Evolutionary conservation across 1,284 basidiomycete species (phyloP), one percentile per base, ranked within the genome.

Genomic region (Cerioporus squamosus): DNA sequence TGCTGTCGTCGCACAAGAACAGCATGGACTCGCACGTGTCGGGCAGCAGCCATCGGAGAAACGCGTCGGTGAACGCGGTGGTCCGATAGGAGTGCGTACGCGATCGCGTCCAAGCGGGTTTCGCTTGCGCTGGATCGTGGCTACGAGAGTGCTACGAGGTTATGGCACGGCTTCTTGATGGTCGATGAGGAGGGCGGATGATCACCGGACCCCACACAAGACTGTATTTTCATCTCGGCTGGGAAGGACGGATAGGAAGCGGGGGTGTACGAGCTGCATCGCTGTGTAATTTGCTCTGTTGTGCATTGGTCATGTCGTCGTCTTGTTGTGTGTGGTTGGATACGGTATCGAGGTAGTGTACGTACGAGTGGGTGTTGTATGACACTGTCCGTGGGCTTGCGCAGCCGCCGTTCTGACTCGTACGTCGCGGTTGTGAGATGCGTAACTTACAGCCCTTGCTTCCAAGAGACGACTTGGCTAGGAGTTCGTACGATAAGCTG

Each of bases 61-160:
- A 86, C 44, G 77, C 83, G 69, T 89, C 87, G 42, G 78, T 84
- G 39, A 81, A 84, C 53, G 85, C 84, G n/a, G 74, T 82, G 58
- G 80, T 70, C 29, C 71, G 68, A 65, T 60, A 51, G 58, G 44
- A 15, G 12, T 36, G 33, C 33, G 33, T 36, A 10, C 33, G 33
- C 33, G n/a, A 55, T 44, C 50, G 51, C 38, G 55, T 50, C 53
- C 47, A 56, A n/a, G n/a, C n/a, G 38, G 42, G 26, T 29, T 29
- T 9, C 12, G 23, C 24, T n/a, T 29, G 9, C 24, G 20, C 17
- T 45, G 23, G 20, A 26, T 23, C 24, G 44, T 45, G 44, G 44
- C 5, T 29, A 12, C 4, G 15, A 20, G 44, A n/a, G 14, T 36
- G 23, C 33, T 18, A 14, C 9, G 43, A 42, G 20, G 23, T 5